These are phyloP conservation scores for Silene conica DNA, from an alignment of 148 eudicot genomes.

Conservation along the genomic window DNA sequence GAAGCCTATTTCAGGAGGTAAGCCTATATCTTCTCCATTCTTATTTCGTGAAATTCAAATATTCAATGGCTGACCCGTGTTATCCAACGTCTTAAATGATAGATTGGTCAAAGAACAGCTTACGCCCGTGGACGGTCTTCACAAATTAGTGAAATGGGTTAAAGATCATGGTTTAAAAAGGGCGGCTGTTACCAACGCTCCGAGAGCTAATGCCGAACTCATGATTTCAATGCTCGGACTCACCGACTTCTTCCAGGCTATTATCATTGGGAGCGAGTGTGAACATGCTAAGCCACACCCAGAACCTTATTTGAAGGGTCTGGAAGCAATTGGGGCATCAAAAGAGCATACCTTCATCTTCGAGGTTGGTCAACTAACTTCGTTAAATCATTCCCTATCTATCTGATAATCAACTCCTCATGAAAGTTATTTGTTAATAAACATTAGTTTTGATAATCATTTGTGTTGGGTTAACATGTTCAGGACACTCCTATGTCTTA, in stretches of 20 bases:
- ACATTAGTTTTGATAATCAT: too few relatives aligned
- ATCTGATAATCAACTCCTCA: background rate
- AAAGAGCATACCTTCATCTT: slow-evolving; percentile 75
- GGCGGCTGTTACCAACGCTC: slow-evolving; percentile 96
- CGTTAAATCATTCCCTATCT: background rate
- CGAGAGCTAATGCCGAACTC: slow-evolving; percentile 72
- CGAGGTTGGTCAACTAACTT: slow-evolving; percentile 45
- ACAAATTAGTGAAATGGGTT: slow-evolving; percentile 70
- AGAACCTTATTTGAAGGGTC: slow-evolving; percentile 80
- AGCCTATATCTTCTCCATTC: background rate
- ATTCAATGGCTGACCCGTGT: background rate
- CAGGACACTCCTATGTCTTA: too few relatives aligned
- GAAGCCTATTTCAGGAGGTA: slow-evolving; percentile 82
- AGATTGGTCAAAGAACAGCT: slow-evolving; percentile 69
- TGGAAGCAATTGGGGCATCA: slow-evolving; percentile 60
- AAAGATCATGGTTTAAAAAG: slow-evolving; percentile 81
- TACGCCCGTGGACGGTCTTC: slow-evolving; percentile 62
- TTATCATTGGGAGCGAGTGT: slow-evolving; percentile 74
- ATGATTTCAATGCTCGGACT: slow-evolving; percentile 77
- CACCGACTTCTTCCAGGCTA: slow-evolving; percentile 62
- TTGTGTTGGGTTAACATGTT: too few relatives aligned
- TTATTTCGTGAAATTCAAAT: background rate
- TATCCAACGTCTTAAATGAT: slow-evolving; percentile 4
- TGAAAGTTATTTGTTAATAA: background rate
- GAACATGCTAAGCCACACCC: slow-evolving; percentile 90